Conservation (phyloP, 2,329 filamentous ascomycete species). For the Trichoderma asperellum region DNA sequence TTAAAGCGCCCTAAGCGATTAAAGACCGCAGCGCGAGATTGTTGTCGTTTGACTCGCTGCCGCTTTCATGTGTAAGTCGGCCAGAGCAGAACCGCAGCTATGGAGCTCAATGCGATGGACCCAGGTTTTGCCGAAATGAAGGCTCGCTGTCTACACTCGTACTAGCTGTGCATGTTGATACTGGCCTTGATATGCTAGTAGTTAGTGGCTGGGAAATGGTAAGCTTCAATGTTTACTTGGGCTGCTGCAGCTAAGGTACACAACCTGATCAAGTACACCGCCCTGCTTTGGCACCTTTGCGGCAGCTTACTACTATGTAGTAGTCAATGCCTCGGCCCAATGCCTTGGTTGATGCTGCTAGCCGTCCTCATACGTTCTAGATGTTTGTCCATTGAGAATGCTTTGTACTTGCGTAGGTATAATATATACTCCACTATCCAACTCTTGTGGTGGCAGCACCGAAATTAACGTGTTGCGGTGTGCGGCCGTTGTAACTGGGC, state of each 20-base stretch:
- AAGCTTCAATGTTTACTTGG: not conserved
- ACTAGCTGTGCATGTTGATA: not conserved
- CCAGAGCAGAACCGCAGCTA: not conserved
- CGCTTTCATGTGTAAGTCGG: constrained; percentile 15
- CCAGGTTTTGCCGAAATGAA: constrained; percentile 21
- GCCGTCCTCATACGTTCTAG: not conserved
- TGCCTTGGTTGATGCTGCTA: not conserved
- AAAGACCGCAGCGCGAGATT: constrained; percentile 9
- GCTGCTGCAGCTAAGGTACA: not conserved
- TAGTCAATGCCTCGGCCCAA: not conserved
- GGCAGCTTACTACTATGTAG: not conserved
- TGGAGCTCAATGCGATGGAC: constrained; percentile 3
- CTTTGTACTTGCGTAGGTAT: not conserved
- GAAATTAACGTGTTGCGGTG: not conserved
- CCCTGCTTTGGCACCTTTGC: not conserved
- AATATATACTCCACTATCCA: not conserved
- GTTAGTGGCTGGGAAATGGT: not conserved
- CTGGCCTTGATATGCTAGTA: not conserved
- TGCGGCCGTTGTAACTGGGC: not conserved
- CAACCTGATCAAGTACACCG: constrained; percentile 6
- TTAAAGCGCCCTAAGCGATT: constrained; percentile 25
- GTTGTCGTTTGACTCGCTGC: constrained; percentile 7
- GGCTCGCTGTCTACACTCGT: not conserved
- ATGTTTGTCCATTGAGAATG: not conserved
- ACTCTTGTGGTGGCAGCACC: not conserved